Evolutionary conservation across 768 basidiomycete genomes (phyloP), one percentile per base, ranked within the genome.

Genomic region (Multifurca ochricompacta): DNA sequence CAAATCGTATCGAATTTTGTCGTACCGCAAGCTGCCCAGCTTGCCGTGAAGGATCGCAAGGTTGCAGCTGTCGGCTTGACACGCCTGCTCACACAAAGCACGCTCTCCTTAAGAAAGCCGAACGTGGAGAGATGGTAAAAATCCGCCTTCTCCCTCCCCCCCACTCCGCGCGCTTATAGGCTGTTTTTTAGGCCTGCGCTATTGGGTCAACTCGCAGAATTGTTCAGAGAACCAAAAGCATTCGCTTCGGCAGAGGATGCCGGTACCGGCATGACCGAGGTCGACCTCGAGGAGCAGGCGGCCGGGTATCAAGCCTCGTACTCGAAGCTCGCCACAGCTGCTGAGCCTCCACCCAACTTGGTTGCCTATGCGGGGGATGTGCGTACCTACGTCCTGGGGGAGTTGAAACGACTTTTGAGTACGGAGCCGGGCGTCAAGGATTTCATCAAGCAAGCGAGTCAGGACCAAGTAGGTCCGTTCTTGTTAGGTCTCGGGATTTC

Each of bases 251-350:
- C 68, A 4, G 73, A 82, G n/a, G 80, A 82, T 43, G 67, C 74
- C 7, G 71, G 80, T 41, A 72, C 74, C 0, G 80, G 79, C 0
- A 65, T 90, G 32, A 88, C 87, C 1, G 81, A 79, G 48, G 81
- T 96, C 42, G 95, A 97, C 66, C 83, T 82, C 57, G 95, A 97
- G 65, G 94, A 97, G 65, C 87, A 89, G 65, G 77, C 79, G 2
- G 85, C 86, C 6, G 90, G 92, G 1, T 97, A 97, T 69, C 96
- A 98, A 65, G 90, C 91, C 0, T 88, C 91, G 4, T 98, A 94
- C 71, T 92, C 92, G 48, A 80, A 87, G 32, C 77, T 97, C 16
- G 94, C 92, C 0, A 89, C 95, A 1, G 84, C 85, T 1, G 87
- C 89, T 60, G 70, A 69, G 1, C 67, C 67, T 0, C 73, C 75